Evolutionary conservation across 345 rosid species (phyloP).

Genomic region (Eucalyptus brandiana): DNA sequence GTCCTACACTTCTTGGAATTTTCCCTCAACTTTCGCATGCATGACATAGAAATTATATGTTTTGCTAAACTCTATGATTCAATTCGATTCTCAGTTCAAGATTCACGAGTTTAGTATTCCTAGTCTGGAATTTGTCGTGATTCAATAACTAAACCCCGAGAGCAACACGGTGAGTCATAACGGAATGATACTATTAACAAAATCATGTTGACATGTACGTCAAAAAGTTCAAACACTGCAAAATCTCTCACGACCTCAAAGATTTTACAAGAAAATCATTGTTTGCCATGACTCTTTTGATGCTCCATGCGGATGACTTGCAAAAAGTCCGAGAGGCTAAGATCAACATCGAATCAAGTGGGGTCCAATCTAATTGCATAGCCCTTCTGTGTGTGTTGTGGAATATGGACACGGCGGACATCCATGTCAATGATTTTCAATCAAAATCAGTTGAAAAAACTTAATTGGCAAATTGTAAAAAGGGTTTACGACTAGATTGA

Average conservation of each 20-base stretch:
- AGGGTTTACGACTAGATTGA: accelerated
- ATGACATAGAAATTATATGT: not conserved
- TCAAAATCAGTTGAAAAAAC: no score
- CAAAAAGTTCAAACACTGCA: not conserved
- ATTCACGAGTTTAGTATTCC: not conserved
- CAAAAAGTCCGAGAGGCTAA: not conserved
- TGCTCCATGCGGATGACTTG: not conserved
- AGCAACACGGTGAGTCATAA: not conserved
- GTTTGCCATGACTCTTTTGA: not conserved
- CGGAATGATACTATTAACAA: not conserved
- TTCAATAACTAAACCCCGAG: not conserved
- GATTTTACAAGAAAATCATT: not conserved
- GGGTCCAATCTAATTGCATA: not conserved
- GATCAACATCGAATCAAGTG: not conserved
- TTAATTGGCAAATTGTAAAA: no score
- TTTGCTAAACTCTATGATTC: not conserved
- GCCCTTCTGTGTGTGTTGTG: no score
- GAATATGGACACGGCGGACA: accelerated
- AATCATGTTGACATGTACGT: not conserved
- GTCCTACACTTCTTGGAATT: not conserved
- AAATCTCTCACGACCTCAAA: not conserved
- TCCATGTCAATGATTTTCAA: accelerated
- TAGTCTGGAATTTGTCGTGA: not conserved
- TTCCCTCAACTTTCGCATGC: not conserved
- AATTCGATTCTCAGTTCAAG: accelerated